Percentiles rank a stretch among this genome's conserved stretches.
phyloP scores from a whole-genome alignment of 2,329 filamentous ascomycete genomes.

The Colletotrichum abscissum region DNA sequence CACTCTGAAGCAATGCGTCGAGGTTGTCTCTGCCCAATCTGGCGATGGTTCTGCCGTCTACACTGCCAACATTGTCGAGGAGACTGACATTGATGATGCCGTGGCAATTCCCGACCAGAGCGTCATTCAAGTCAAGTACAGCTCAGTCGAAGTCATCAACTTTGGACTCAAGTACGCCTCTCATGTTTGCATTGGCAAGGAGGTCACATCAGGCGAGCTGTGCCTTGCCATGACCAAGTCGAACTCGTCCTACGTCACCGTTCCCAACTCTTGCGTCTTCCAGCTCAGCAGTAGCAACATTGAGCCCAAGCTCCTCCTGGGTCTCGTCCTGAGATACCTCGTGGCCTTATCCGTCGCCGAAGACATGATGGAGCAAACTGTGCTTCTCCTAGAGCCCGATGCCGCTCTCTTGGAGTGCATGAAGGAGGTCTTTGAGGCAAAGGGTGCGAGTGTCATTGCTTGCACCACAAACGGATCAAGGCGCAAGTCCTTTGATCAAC shows the following conservation, averaged over 20 bases:
- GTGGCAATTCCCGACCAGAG: conserved; percentile 9
- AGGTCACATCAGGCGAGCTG: conserved; percentile 38
- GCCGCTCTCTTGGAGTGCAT: conserved; percentile 41
- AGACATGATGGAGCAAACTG: conserved; percentile 13
- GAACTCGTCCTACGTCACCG: conserved; percentile 49
- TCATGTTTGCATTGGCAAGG: conserved; percentile 48
- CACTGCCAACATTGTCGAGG: conserved; percentile 32
- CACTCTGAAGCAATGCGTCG: conserved; percentile 45
- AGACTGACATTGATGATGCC: conserved; percentile 31
- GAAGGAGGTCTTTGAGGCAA: conserved; percentile 35
- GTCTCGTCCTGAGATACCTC: conserved; percentile 40
- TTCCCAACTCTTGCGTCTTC: conserved; percentile 36
- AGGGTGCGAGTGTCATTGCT: conserved; percentile 32
- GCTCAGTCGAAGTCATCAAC: conserved; percentile 46
- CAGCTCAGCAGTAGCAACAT: conserved; percentile 27
- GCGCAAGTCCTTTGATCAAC: conserved; percentile 1
- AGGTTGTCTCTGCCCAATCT: conserved; percentile 38
- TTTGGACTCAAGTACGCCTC: conserved; percentile 37
- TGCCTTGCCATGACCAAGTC: conserved; percentile 44
- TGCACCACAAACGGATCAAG: conserved; percentile 38
- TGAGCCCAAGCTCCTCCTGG: conserved; percentile 39
- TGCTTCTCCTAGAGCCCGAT: conserved; percentile 50
- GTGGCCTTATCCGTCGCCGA: conserved; percentile 36
- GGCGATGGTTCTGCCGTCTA: conserved; percentile 38
- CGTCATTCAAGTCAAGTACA: conserved; percentile 49